Percentiles rank a stretch among this genome's conserved stretches.
Conservation (phyloP, 805 yeast species). For the Sugiyamaella lignohabitans region DNA sequence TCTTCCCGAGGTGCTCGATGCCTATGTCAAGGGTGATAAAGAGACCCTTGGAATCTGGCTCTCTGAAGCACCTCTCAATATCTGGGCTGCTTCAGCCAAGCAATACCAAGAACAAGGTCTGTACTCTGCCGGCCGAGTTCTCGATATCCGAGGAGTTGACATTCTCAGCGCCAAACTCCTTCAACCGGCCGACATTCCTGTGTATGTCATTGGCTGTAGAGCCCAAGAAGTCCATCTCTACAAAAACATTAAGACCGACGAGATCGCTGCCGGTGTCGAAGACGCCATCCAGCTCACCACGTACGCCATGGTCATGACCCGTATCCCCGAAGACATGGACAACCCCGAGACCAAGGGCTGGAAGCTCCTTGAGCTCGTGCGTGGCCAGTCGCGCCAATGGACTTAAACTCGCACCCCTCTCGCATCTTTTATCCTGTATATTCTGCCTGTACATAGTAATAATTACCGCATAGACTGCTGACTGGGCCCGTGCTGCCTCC, state of each 20-base stretch:
- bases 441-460: not conserved
- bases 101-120: conserved; percentile 86
- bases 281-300: conserved; percentile 87
- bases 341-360: conserved; percentile 93
- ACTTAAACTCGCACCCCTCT: conserved; percentile 40
- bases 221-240: conserved; percentile 92
- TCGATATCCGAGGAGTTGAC: conserved; percentile 94
- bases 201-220: conserved; percentile 86
- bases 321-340: conserved; percentile 86
- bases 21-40: conserved; percentile 88
- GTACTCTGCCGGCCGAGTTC: conserved; percentile 81
- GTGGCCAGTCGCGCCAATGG: conserved; percentile 87
- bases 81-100: conserved; percentile 89
- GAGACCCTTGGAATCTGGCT: conserved; percentile 81
- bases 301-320: conserved; percentile 93
- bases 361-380: conserved; percentile 89
- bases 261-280: conserved; percentile 92
- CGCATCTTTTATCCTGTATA: not conserved
- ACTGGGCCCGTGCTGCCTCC: not conserved
- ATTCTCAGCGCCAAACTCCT: conserved; percentile 79
- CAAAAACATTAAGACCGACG: conserved; percentile 86
- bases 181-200: conserved; percentile 89
- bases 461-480: not conserved
- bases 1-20: conserved; percentile 92
- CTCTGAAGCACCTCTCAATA: conserved; percentile 93